A percentile compares a stretch with the other conserved stretches of the same genome.
Conservation (phyloP, 192 early-diverging fungal genomes). For the Entomortierella beljakovae region DNA sequence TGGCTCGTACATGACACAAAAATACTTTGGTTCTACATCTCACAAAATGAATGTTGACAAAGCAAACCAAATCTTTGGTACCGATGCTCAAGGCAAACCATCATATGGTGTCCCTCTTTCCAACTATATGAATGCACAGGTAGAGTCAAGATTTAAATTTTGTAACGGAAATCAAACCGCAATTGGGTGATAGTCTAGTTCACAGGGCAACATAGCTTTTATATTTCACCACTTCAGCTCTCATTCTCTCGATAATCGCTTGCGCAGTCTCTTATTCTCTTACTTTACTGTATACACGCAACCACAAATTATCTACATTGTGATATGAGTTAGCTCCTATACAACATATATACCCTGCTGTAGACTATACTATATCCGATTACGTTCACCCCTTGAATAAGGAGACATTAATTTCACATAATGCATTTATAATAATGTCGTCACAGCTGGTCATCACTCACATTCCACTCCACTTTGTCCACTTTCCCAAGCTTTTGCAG, state of each 20-base stretch:
- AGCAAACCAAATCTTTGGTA: conserved; percentile 55
- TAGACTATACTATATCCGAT: no score
- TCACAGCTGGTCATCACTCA: not conserved
- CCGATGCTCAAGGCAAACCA: conserved; percentile 65
- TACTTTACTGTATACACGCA: no score
- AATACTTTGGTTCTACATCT: conserved; percentile 72
- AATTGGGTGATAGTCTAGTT: conserved; percentile 3
- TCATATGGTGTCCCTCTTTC: conserved; percentile 83
- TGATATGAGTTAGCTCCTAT: no score
- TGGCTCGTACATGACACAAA: conserved; percentile 77
- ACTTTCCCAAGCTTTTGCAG: no score
- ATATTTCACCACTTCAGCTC: not conserved
- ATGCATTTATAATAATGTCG: not conserved
- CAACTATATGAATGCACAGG: conserved; percentile 95
- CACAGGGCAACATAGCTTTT: not conserved
- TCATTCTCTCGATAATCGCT: no score
- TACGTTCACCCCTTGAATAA: not conserved
- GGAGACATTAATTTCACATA: not conserved
- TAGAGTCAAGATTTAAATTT: conserved; percentile 10
- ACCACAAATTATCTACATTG: not conserved
- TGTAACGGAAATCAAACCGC: not conserved
- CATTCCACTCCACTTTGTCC: no score
- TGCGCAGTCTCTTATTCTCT: no score
- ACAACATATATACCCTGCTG: no score
- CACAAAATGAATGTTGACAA: conserved; percentile 52